phyloP scores from a whole-genome alignment of 371 early-diverging fungal genomes.

The Entomophthora muscae region DNA sequence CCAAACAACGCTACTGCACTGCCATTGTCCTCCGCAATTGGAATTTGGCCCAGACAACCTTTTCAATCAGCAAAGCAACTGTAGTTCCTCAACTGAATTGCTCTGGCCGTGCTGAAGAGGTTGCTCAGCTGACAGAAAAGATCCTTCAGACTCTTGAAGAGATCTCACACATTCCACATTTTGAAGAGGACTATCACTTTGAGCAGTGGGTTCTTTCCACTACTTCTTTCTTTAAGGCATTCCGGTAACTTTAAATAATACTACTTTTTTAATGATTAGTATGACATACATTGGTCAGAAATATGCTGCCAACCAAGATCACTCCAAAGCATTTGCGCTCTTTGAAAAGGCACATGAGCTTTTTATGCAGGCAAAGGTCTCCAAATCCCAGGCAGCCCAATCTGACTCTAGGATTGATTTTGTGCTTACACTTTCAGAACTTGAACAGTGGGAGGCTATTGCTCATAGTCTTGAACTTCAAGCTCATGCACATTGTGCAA shows the following conservation, averaged over 20 bases:
- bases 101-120: neutral
- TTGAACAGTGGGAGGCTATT: neutral
- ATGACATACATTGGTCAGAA: neutral
- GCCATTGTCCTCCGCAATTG: neutral
- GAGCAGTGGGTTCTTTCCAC: constrained; percentile 1
- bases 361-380: neutral
- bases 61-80: neutral
- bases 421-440: neutral
- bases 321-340: neutral
- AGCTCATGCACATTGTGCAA: neutral
- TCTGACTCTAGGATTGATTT: neutral
- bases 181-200: neutral
- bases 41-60: neutral
- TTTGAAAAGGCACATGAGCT: neutral
- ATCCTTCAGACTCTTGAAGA: neutral
- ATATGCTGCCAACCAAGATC: neutral
- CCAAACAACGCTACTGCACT: neutral
- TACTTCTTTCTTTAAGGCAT: neutral
- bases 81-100: neutral
- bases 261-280: neutral
- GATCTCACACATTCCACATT: neutral
- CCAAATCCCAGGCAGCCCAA: neutral
- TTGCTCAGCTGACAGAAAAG: neutral
- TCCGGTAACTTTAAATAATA: neutral
- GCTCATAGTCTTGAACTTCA: neutral